phyloP scores from a whole-genome alignment of 352 stramenopile genomes.

The Pythium volutum region DNA sequence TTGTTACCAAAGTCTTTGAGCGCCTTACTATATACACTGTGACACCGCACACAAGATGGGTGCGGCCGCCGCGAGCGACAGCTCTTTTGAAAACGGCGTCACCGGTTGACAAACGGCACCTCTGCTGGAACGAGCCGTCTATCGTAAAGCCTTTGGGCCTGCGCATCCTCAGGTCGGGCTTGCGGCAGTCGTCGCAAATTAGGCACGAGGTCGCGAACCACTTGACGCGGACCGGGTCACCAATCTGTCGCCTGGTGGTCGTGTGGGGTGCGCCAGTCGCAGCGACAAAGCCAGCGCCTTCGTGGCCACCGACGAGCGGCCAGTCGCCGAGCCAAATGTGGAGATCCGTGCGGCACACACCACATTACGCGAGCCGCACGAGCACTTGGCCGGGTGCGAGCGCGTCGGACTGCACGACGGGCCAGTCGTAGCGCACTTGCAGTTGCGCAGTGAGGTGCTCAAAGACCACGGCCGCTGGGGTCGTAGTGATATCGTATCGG shows the following conservation, averaged over 20 bases:
- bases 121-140: constrained; percentile 52
- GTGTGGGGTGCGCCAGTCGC: constrained; percentile 46
- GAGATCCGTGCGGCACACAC: constrained; percentile 51
- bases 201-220: constrained; percentile 51
- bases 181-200: constrained; percentile 49
- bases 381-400: constrained; percentile 48
- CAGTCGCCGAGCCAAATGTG: constrained; percentile 41
- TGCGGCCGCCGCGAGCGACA: constrained; percentile 40
- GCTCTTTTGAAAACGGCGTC: constrained; percentile 57
- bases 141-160: constrained; percentile 38
- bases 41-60: constrained; percentile 84
- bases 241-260: constrained; percentile 42
- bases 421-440: constrained; percentile 46
- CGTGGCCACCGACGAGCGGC: constrained; percentile 53
- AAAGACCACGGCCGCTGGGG: constrained; percentile 46
- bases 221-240: constrained; percentile 50
- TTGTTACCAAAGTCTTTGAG: constrained; percentile 58
- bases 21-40: constrained; percentile 86
- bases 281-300: constrained; percentile 50
- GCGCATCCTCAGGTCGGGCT: constrained; percentile 32
- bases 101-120: constrained; percentile 72
- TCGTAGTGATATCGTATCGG: constrained; percentile 46
- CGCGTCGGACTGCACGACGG: constrained; percentile 39
- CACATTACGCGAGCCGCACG: constrained; percentile 45
- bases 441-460: constrained; percentile 43